A percentile compares a stretch with the other conserved stretches of the same genome.
Conservation (phyloP, 2,329 filamentous ascomycete genomes). For the Penicillium sp. region DNA sequence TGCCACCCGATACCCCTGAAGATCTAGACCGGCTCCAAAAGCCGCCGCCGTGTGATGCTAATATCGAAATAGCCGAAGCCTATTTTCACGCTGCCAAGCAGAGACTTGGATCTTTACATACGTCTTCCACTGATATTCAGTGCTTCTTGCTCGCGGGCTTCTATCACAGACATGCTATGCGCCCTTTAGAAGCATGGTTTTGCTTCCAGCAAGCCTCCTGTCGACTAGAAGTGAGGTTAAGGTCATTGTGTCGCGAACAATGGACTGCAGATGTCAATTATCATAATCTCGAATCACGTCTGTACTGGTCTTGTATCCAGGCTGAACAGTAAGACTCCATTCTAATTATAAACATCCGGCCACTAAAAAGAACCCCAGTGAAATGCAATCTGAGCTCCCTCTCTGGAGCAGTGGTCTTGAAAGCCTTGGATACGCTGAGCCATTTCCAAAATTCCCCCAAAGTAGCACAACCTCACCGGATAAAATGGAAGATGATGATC, state of each 20-base stretch:
- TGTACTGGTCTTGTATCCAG: conserved; percentile 29
- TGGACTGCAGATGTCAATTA: conserved; percentile 24
- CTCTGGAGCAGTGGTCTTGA: conserved; percentile 24
- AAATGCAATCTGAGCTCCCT: conserved; percentile 25
- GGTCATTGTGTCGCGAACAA: conserved; percentile 21
- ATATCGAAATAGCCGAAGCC: conserved; percentile 21
- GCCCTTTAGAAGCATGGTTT: conserved; percentile 24
- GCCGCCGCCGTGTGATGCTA: conserved; percentile 17
- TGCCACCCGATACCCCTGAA: conserved; percentile 14
- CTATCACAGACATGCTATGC: conserved; percentile 22
- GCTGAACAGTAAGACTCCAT: conserved; percentile 21
- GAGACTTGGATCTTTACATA: conserved; percentile 22
- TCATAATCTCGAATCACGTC: conserved; percentile 22
- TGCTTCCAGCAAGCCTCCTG: conserved; percentile 27
- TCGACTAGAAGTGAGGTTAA: conserved; percentile 23
- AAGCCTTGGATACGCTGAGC: conserved; percentile 19
- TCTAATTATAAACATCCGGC: not conserved
- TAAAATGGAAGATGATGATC: conserved; percentile 11
- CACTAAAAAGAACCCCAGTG: conserved; percentile 7
- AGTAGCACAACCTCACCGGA: conserved; percentile 9
- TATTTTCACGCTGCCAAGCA: conserved; percentile 26
- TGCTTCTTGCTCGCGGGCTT: conserved; percentile 24
- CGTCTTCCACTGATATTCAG: conserved; percentile 23
- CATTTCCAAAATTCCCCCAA: conserved; percentile 19
- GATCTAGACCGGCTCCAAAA: conserved; percentile 18